Conservation (phyloP, 768 basidiomycete species). For the Russula compacta region DNA sequence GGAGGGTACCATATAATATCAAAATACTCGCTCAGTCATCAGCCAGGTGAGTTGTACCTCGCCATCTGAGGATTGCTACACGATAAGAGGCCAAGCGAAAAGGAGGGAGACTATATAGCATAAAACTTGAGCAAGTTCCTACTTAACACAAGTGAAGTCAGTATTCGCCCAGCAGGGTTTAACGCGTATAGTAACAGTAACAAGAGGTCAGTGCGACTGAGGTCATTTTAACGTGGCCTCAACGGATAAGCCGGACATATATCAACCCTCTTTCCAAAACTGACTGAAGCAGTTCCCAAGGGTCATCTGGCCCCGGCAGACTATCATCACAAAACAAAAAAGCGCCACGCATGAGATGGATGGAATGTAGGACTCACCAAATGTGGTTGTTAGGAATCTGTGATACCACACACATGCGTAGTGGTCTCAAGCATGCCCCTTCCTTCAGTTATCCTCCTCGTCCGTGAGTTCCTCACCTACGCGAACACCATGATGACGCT, state of each 20-base stretch:
- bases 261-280: conserved; percentile 40
- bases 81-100: neutral
- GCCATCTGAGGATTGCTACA: neutral
- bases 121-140: neutral
- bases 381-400: neutral
- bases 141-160: neutral
- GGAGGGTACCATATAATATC: neutral
- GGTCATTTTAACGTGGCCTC: neutral
- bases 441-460: conserved; percentile 40
- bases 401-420: neutral
- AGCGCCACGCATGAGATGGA: neutral
- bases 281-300: conserved; percentile 32
- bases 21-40: neutral
- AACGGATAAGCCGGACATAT: conserved; percentile 44
- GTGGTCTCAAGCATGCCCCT: neutral
- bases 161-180: no score
- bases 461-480: conserved; percentile 85
- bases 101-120: neutral
- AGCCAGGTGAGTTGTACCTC: neutral
- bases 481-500: conserved; percentile 51
- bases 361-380: conserved; percentile 18
- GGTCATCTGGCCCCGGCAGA: conserved; percentile 85
- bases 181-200: no score
- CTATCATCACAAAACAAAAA: conserved; percentile 42
- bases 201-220: conserved; percentile 2